Base-by-base conservation (phyloP, 768 basidiomycete genomes). In the Kwoniella europaea region DNA sequence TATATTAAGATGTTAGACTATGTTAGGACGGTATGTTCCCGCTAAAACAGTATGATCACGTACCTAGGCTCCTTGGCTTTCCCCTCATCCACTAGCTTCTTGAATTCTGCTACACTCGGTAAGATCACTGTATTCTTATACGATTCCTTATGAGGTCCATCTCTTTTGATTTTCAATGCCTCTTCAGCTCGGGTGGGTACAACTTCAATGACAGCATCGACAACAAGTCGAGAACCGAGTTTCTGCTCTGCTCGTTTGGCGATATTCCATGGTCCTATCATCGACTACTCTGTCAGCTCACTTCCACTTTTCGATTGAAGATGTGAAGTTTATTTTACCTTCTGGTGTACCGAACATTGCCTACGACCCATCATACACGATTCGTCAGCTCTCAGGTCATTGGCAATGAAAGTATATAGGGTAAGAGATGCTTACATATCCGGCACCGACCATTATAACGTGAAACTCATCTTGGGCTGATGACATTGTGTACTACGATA, bases 201-300 rank as follows among this genome's bases (percentile, higher is more conserved):
- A 20, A 94, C 94, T 83, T 98, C 96, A 81, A 98, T 90, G 69
- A 98, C 86, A 20, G 93, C 95, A 72, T 95, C 89, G 62, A 98
- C 93, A 81, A 93, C 95, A 82, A 98, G 91, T 74, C 96, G 92
- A 18, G 89, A 89, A 60, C 95, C 96, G 71, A 98, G 90, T 86
- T 96, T 94, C 83, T 91, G 74, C 75, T 86, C 84, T 65, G 85
- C 76, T 64, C 85, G 82, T 66, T 76, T 75, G 18, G 84, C 76
- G 67, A 84, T 81, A 67, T 84, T 79, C 83, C 84, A 84, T 52
- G 82, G 82, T 7, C 76, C 74, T 71, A 44, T 18, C 35, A 35
- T 35, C 35, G 1, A 20, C 35, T 55, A n/a, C 10, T 53, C 18
- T 18, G 27, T 61, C 10, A 60, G 43, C 3, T 43, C 66, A 44